Conservation (phyloP, 495 filamentous ascomycete species). For the Sordaria brevicollis region DNA sequence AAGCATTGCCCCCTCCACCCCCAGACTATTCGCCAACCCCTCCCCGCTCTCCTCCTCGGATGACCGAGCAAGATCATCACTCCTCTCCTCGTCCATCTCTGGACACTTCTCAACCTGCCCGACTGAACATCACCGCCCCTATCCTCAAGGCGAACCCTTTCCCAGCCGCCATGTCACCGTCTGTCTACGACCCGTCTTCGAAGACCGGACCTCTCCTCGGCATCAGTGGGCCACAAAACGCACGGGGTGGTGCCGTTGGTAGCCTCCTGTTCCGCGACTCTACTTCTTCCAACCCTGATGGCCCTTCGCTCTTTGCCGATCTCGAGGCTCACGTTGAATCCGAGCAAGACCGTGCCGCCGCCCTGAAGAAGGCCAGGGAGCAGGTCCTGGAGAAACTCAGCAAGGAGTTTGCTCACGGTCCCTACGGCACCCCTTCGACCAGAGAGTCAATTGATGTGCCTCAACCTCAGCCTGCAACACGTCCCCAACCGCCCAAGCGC, state of each 20-base stretch:
- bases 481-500: background rate
- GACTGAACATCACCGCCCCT: conserved; percentile 33
- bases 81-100: background rate
- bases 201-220: conserved; percentile 15
- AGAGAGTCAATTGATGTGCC: background rate
- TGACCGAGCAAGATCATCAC: conserved; percentile 1
- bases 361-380: conserved; percentile 33
- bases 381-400: conserved; percentile 35
- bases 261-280: background rate
- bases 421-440: background rate
- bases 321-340: conserved; percentile 31
- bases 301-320: conserved; percentile 33
- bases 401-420: conserved; percentile 22
- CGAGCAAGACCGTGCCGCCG: conserved; percentile 28
- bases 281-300: conserved; percentile 14
- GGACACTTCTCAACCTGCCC: background rate
- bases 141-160: conserved; percentile 35
- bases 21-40: background rate
- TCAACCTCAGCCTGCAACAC: background rate
- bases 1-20: background rate
- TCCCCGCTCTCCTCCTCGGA: background rate
- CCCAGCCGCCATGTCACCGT: conserved; percentile 31
- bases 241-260: background rate
- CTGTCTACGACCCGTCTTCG: conserved; percentile 36
- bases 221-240: background rate